Evolutionary conservation across 305 asterid genomes (phyloP).

Genomic region (Fraxinus floribunda): DNA sequence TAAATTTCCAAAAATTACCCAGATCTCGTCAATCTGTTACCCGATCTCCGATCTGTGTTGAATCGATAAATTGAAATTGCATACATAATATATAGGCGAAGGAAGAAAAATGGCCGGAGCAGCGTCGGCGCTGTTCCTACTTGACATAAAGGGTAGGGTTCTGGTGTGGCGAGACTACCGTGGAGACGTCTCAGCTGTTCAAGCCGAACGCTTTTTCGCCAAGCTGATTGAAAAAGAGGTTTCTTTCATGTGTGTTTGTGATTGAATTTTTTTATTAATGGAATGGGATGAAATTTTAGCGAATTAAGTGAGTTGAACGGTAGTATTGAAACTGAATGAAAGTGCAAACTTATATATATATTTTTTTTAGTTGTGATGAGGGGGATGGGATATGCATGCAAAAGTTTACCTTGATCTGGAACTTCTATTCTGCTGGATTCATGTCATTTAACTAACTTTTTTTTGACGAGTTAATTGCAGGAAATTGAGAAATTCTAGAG

Average conservation of each 20-base stretch:
- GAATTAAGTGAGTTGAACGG: not conserved
- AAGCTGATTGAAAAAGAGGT: slow-evolving; percentile 87
- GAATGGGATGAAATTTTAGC: not conserved
- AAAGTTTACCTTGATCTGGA: slow-evolving; percentile 32
- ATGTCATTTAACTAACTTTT: not conserved
- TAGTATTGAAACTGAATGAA: not conserved
- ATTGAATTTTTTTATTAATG: not conserved
- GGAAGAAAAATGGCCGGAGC: slow-evolving; percentile 70
- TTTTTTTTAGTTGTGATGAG: not conserved
- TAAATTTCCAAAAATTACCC: not conserved
- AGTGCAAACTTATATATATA: not conserved
- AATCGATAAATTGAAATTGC: not conserved
- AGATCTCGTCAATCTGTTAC: not conserved
- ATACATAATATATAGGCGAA: not conserved
- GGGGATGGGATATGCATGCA: slow-evolving; percentile 1
- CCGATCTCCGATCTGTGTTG: slow-evolving; percentile 1
- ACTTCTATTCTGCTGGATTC: not conserved
- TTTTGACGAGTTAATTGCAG: not conserved
- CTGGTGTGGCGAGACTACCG: slow-evolving; percentile 96
- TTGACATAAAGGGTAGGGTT: slow-evolving; percentile 83
- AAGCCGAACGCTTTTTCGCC: slow-evolving; percentile 85
- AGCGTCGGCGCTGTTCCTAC: slow-evolving; percentile 97
- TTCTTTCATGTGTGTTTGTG: slow-evolving; percentile 19
- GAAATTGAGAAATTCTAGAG: not conserved
- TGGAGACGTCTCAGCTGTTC: slow-evolving; percentile 75